Base-by-base conservation (phyloP, 2,329 filamentous ascomycete genomes). In the Reticulascus tulasneorum region DNA sequence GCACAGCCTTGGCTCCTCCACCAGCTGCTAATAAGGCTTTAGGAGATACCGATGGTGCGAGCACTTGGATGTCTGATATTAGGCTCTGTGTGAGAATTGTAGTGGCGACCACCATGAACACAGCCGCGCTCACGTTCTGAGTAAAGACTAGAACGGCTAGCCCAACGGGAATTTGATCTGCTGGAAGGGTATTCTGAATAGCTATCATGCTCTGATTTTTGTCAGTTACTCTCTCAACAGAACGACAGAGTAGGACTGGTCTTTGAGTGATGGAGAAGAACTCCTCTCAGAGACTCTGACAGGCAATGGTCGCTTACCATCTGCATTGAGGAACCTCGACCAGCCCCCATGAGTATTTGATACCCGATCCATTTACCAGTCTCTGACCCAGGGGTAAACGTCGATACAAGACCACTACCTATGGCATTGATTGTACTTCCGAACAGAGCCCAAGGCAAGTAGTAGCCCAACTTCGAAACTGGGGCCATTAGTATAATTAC, bases 281-380 rank as follows among this genome's bases (percentile, higher is more conserved):
- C n/a, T n/a, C n/a, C n/a, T n/a, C n/a, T n/a, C n/a, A n/a, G n/a
- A n/a, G n/a, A n/a, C n/a, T n/a, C n/a, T n/a, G n/a, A n/a, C n/a
- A n/a, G n/a, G n/a, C n/a, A n/a, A n/a, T n/a, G n/a, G n/a, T n/a
- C n/a, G n/a, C 12, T 18, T 8, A 35, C 24, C 43, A 71, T 58
- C 47, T 76, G 68, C 23, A 68, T 54, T 9, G 52, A 61, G 6
- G 62, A 47, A 7, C 72, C 73, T 7, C 68, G 56, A 47, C 4
- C 73, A 46, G 16, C 73, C 48, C 51, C 73, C 65, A 45, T 66
- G 73, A 11, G 67, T 67, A 25, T 12, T 16, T 35, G 33, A 29
- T 29, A 74, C 62, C 62, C 66, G 70, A 24, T 52, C 15, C 31
- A 33, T 3, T 22, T 49, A 5, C 52, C 58, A 1, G 49, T 41